Evolutionary conservation across 805 yeast genomes (phyloP), one percentile per base, ranked within the genome.

Genomic region (Lachancea quebecensis): DNA sequence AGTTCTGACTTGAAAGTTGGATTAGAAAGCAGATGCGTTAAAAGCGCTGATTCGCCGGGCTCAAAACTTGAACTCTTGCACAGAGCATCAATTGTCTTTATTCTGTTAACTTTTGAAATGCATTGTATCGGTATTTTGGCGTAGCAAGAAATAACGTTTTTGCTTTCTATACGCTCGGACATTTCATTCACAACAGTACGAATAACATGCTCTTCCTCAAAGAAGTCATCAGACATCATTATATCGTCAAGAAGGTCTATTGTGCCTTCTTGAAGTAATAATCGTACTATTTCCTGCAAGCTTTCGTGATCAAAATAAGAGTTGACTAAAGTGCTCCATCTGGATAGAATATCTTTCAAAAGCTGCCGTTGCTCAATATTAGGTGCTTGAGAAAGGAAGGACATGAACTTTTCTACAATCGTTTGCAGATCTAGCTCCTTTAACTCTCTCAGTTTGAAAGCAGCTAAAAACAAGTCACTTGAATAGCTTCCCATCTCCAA

Each of bases 251-350:
- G 34, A 4, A 64, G 33, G 0, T 42, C 35, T 3, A 45, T 54
- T n/a, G 46, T 45, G 10, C 55, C 47, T 2, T 57, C 46, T 1
- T 57, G 34, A 12, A 72, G 51, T 2, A 75, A 50, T 0, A 52
- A n/a, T 0, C 49, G 37, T 1, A 72, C 55, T 4, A 77, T 36
- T 2, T 31, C 3, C 1, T 52, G 38, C 4, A 75, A 52, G 5
- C 67, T 59, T 0, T 61, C 55, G 11, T 54, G 48, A 0, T 60
- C 34, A 51, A 74, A 68, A 38, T 63, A 50, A 5, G 47, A 39
- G 52, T 76, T 67, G 35, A 72, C 44, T 1, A 82, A 47, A 0
- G 81, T 73, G 34, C 72, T 54, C 88, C 88, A 83, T 53, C 86
- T 74, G 9, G 54, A 50, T 42, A 80, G 69, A 0, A 70, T 43